These are phyloP conservation scores for Arabis hirsuta DNA, from an alignment of 345 rosid species.

Conservation along the genomic window DNA sequence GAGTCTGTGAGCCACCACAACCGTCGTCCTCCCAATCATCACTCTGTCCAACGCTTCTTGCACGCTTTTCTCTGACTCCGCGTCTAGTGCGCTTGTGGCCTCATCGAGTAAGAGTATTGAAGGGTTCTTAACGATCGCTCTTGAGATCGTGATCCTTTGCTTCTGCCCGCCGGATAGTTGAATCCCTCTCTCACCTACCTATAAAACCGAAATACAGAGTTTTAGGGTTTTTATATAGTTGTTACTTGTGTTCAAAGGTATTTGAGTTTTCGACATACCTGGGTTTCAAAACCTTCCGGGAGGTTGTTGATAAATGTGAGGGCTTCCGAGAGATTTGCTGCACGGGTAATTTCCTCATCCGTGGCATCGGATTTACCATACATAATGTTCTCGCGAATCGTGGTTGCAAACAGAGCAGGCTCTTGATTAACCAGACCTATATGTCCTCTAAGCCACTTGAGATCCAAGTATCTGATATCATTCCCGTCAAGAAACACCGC, in stretches of 20 bases:
- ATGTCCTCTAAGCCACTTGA: conserved; percentile 85
- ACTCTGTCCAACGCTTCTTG: conserved; percentile 93
- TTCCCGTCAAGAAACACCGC: conserved; percentile 67
- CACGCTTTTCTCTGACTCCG: conserved; percentile 90
- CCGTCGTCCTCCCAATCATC: conserved; percentile 92
- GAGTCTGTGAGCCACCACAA: conserved; percentile 90
- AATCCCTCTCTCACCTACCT: conserved; percentile 97
- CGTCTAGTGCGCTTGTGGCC: conserved; percentile 95
- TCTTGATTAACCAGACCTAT: conserved; percentile 94
- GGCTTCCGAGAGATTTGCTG: conserved; percentile 86
- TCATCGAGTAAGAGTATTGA: conserved; percentile 86
- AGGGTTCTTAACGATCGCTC: conserved; percentile 87
- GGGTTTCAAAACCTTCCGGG: conserved; percentile 90
- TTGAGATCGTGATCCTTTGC: conserved; percentile 83
- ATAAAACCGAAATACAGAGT: background rate
- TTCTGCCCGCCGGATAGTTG: conserved; percentile 96
- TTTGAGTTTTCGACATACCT: conserved; percentile 50
- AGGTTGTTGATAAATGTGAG: conserved; percentile 75
- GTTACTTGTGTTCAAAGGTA: background rate
- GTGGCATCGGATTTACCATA: conserved; percentile 89
- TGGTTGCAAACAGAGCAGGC: conserved; percentile 83
- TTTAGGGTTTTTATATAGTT: conserved; percentile 6
- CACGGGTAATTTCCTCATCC: conserved; percentile 58
- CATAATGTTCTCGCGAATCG: conserved; percentile 78
- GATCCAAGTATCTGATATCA: conserved; percentile 65